Conservation (phyloP, 345 rosid species). For the Viola odorata region DNA sequence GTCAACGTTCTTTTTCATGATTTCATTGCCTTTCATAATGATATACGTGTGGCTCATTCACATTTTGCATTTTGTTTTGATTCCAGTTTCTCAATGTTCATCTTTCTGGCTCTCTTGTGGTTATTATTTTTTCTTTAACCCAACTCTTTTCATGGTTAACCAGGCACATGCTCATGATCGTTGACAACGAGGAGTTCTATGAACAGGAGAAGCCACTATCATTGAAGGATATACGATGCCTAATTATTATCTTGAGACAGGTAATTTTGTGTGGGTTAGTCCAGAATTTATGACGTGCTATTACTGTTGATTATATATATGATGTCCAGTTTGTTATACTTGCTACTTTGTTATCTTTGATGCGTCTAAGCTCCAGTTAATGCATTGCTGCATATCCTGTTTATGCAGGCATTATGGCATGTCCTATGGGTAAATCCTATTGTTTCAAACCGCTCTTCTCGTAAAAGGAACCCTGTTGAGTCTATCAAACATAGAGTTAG, state of each 20-base stretch:
- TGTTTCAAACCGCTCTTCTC: conserved; percentile 27
- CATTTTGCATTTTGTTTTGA: not conserved
- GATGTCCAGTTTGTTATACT: not conserved
- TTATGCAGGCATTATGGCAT: conserved; percentile 87
- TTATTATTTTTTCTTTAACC: not conserved
- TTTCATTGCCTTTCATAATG: not conserved
- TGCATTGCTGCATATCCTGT: not conserved
- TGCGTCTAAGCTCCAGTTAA: not conserved
- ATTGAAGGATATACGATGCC: conserved; percentile 64
- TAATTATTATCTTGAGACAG: conserved; percentile 80
- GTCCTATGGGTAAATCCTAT: conserved; percentile 79
- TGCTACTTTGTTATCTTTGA: not conserved
- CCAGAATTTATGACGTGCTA: too few species aligned
- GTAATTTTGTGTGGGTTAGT: conserved; percentile 23
- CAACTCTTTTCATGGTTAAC: conserved; percentile 26
- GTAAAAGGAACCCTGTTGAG: conserved; percentile 52
- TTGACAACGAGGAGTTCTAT: conserved; percentile 95
- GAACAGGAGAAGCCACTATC: conserved; percentile 90
- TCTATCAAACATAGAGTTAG: conserved; percentile 64
- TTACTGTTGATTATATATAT: not conserved
- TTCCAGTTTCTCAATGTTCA: not conserved
- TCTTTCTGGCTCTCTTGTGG: too few species aligned
- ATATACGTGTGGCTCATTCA: not conserved
- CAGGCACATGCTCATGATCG: conserved; percentile 98
- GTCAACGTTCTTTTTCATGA: conserved; percentile 18